Conservation (phyloP, 2,329 filamentous ascomycete species). For the Sporothrix pallida region DNA sequence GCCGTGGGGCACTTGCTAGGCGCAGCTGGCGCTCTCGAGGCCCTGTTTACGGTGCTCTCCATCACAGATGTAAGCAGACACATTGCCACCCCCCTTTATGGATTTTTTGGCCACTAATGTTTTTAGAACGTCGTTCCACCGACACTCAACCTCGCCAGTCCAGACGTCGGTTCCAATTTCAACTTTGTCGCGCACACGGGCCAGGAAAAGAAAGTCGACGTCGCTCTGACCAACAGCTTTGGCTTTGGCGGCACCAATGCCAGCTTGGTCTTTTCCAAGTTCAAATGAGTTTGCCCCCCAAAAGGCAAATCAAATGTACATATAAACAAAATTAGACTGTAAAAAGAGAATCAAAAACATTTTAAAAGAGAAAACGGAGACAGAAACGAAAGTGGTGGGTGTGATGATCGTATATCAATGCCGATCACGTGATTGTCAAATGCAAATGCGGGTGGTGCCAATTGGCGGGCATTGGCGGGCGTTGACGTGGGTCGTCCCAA, state of each 20-base stretch:
- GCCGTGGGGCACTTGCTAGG: constrained; percentile 90
- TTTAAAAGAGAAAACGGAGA: background rate
- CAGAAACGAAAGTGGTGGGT: background rate
- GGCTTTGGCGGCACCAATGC: constrained; percentile 98
- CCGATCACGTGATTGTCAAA: constrained; percentile 26
- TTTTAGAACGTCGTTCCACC: constrained; percentile 77
- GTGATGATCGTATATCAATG: background rate
- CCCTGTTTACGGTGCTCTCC: constrained; percentile 81
- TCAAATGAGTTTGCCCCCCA: constrained; percentile 34
- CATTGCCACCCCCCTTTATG: too few species aligned
- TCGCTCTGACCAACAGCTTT: constrained; percentile 92
- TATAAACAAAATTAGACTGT: background rate
- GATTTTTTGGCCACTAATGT: background rate
- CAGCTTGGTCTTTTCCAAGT: constrained; percentile 74
- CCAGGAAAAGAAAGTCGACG: constrained; percentile 72
- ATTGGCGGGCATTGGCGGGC: too few species aligned
- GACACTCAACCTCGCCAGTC: constrained; percentile 78
- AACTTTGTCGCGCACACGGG: constrained; percentile 80
- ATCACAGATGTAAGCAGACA: constrained; percentile 68
- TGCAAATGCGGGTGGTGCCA: too few species aligned
- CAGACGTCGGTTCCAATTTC: constrained; percentile 72
- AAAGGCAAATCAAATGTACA: background rate
- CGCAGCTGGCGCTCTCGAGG: constrained; percentile 88
- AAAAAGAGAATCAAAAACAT: constrained; percentile 9
- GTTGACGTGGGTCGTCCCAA: background rate